phyloP scores from a whole-genome alignment of 192 early-diverging fungal species.

The Podila epigama region DNA sequence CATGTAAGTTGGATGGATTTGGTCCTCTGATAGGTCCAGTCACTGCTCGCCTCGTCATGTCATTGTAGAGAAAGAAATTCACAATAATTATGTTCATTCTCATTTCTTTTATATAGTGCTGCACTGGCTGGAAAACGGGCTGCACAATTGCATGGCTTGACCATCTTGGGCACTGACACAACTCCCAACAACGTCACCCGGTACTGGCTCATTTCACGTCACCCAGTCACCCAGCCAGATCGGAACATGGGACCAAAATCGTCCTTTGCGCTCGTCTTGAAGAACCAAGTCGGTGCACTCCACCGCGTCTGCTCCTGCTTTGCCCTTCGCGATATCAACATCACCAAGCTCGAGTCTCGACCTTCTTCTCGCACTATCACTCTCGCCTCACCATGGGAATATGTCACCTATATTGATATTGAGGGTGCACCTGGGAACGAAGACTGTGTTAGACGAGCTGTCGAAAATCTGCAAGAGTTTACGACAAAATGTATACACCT shows the following conservation, averaged over 20 bases:
- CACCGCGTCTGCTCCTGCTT: conserved; percentile 37
- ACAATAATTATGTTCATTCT: not conserved
- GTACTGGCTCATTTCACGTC: conserved; percentile 39
- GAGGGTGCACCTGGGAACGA: conserved; percentile 39
- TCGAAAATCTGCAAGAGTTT: conserved; percentile 41
- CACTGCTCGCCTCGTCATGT: not conserved
- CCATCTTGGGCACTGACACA: conserved; percentile 34
- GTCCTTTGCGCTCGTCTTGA: conserved; percentile 39
- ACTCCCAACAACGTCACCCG: conserved; percentile 42
- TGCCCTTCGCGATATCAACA: conserved; percentile 40
- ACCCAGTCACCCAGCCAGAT: conserved; percentile 34
- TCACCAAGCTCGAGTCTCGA: conserved; percentile 40
- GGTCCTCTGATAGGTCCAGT: not conserved
- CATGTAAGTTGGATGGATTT: conserved; percentile 1
- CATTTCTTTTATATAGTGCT: conserved; percentile 4
- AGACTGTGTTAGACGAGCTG: conserved; percentile 26
- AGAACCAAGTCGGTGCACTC: conserved; percentile 40
- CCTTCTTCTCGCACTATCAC: conserved; percentile 31
- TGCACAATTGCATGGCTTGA: conserved; percentile 21
- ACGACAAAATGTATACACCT: conserved; percentile 41
- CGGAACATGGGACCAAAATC: conserved; percentile 37
- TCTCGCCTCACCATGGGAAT: conserved; percentile 35
- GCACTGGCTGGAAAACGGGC: conserved; percentile 37
- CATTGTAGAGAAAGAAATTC: not conserved
- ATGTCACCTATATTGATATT: conserved; percentile 42